Conservation (phyloP, 805 yeast genomes). For the Vanderwaltozyma yarrowii region DNA sequence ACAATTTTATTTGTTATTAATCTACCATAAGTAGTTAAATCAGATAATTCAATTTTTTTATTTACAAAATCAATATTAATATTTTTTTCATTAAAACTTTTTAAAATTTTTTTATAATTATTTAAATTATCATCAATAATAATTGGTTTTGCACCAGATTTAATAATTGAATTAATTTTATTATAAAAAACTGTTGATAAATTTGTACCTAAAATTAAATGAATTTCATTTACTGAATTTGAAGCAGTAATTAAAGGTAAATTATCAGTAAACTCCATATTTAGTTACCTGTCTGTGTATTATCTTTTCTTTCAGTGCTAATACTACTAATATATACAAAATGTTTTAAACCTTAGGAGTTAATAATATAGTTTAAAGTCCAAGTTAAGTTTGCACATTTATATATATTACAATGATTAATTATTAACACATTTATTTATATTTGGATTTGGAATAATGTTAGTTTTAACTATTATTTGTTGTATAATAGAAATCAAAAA, state of each 20-base stretch:
- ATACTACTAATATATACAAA: no score
- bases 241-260: constrained; percentile 34
- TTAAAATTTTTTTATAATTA: constrained; percentile 6
- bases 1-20: constrained; percentile 50
- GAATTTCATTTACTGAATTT: constrained; percentile 41
- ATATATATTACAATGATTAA: no score
- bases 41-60: constrained; percentile 31
- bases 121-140: constrained; percentile 29
- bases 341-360: no score
- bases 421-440: no score
- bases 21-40: constrained; percentile 51
- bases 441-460: no score
- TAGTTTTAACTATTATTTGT: no score
- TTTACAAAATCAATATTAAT: constrained; percentile 25
- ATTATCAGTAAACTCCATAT: not conserved
- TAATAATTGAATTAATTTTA: constrained; percentile 39
- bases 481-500: no score
- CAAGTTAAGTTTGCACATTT: no score
- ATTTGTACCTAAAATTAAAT: constrained; percentile 27
- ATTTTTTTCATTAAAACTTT: constrained; percentile 18
- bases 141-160: constrained; percentile 48
- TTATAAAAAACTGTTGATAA: constrained; percentile 25
- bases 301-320: no score
- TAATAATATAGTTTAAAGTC: no score
- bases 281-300: not conserved